Evolutionary conservation across 352 stramenopile species (phyloP).

Genomic region (Phytophthora capsici): DNA sequence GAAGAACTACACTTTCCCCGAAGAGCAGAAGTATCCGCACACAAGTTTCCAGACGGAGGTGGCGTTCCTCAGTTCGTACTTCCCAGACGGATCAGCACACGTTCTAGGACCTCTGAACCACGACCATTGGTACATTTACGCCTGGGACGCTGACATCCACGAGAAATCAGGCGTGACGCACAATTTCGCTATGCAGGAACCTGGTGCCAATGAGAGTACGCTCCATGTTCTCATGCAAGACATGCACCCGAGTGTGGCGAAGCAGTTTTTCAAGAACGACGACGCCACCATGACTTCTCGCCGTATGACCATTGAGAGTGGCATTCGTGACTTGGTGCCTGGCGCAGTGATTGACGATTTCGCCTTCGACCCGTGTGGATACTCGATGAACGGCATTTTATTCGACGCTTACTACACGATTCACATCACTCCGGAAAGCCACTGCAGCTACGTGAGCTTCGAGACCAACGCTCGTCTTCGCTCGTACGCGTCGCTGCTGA

Average conservation of each 20-base stretch:
- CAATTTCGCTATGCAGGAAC: constrained; percentile 26
- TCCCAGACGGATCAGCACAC: constrained; percentile 85
- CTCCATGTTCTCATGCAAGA: constrained; percentile 89
- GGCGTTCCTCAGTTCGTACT: constrained; percentile 94
- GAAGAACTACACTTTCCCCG: constrained; percentile 99
- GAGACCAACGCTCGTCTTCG: constrained; percentile 96
- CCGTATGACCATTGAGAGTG: constrained; percentile 94
- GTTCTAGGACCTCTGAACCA: constrained; percentile 95
- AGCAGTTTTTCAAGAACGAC: constrained; percentile 88
- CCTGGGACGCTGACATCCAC: constrained; percentile 93
- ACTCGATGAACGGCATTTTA: constrained; percentile 99
- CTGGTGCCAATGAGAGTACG: constrained; percentile 63
- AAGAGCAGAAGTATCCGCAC: constrained; percentile 98
- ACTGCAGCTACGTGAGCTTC: constrained; percentile 98
- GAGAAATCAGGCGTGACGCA: constrained; percentile 29
- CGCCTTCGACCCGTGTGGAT: constrained; percentile 98
- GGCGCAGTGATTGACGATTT: constrained; percentile 96
- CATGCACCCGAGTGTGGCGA: constrained; percentile 80
- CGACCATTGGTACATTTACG: constrained; percentile 99
- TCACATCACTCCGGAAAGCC: constrained; percentile 97
- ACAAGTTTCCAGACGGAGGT: constrained; percentile 97
- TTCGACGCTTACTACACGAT: constrained; percentile 99
- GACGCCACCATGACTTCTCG: constrained; percentile 73
- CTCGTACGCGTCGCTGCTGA: constrained; percentile 92
- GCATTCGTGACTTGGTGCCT: constrained; percentile 95